Evolutionary conservation across 108 stramenopile species (phyloP).

Genomic region (Cylindrotheca fusiformis): DNA sequence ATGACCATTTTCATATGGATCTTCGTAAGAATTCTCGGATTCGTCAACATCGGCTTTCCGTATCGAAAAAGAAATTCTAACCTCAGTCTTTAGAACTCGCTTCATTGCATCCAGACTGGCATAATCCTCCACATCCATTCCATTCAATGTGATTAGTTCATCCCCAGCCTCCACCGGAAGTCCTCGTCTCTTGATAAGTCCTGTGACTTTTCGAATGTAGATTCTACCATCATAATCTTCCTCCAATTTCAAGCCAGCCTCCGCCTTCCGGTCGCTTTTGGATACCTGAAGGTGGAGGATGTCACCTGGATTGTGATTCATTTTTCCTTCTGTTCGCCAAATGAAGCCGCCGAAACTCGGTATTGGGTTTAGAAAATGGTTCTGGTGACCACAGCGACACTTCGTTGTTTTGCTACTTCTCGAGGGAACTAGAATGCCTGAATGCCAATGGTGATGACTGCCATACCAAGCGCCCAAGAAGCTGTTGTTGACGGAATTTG

Average conservation of each 20-base stretch:
- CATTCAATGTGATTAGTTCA: conserved; percentile 8
- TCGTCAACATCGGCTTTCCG: conserved; percentile 6
- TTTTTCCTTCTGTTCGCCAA: no score
- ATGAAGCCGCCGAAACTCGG: no score
- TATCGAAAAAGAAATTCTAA: conserved; percentile 6
- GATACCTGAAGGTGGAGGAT: conserved; percentile 9
- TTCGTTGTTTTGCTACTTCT: no score
- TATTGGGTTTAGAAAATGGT: no score
- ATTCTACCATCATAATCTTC: conserved; percentile 8
- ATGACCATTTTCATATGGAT: neutral
- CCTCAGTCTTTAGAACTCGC: conserved; percentile 1
- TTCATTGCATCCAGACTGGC: conserved; percentile 14
- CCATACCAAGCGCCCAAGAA: no score
- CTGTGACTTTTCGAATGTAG: conserved; percentile 15
- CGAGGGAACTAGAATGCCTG: no score
- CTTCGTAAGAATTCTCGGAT: conserved; percentile 10
- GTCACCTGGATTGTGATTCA: conserved; percentile 6
- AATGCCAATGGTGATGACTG: no score
- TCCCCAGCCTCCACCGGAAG: conserved; percentile 11
- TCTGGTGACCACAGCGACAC: no score
- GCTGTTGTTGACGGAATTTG: no score
- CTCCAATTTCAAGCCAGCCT: conserved; percentile 19
- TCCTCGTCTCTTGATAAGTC: conserved; percentile 15
- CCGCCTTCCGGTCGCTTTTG: conserved; percentile 12
- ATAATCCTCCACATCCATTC: conserved; percentile 16